Conservation (phyloP, 2,329 filamentous ascomycete genomes). For the Xylariaceae sp. region DNA sequence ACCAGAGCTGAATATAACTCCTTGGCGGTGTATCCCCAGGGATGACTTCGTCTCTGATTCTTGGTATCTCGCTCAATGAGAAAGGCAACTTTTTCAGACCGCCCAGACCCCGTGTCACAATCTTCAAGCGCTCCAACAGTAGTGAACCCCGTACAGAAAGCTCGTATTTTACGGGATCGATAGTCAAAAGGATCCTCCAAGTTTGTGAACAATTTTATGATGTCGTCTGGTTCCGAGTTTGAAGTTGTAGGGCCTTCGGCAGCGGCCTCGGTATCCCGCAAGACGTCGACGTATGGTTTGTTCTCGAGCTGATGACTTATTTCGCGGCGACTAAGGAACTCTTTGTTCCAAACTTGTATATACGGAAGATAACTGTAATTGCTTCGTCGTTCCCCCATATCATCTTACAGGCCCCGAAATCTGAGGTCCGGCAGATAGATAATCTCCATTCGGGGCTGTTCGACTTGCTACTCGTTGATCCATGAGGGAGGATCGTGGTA, state of each 20-base stretch:
- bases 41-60: not conserved
- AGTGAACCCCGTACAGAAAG: too few species aligned
- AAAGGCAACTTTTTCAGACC: too few species aligned
- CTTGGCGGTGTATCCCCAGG: not conserved
- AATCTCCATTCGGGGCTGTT: too few species aligned
- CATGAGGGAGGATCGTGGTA: too few species aligned
- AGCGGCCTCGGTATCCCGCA: not conserved
- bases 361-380: not conserved
- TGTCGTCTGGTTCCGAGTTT: not conserved
- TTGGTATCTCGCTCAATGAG: too few species aligned
- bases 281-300: not conserved
- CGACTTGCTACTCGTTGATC: too few species aligned
- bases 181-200: not conserved
- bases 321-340: not conserved
- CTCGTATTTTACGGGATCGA: not conserved
- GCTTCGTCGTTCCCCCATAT: not conserved
- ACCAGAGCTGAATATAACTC: not conserved
- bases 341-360: not conserved
- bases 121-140: too few species aligned
- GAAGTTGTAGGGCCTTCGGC: too few species aligned
- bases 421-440: too few species aligned
- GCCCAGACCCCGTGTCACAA: too few species aligned
- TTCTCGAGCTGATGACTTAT: not conserved
- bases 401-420: not conserved
- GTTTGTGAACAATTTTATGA: not conserved